Percentiles rank a stretch among this genome's conserved stretches.
phyloP scores from a whole-genome alignment of 768 basidiomycete species.

The Boletus rubroflammeus region DNA sequence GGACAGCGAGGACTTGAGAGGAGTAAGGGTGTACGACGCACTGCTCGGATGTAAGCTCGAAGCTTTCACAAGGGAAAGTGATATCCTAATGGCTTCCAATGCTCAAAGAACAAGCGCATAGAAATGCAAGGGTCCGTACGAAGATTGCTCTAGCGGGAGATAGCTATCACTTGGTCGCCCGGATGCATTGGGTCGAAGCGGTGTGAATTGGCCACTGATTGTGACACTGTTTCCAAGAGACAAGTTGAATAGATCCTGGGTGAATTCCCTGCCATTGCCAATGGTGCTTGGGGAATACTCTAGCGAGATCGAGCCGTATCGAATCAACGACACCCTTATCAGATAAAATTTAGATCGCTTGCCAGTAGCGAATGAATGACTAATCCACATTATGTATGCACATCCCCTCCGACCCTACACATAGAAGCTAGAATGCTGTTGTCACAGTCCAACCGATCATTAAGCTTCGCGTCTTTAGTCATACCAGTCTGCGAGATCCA shows the following conservation, averaged over 20 bases:
- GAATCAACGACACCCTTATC: conserved; percentile 13
- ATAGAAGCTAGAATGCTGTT: conserved; percentile 35
- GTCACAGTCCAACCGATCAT: conserved; percentile 13
- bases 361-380: conserved; percentile 5
- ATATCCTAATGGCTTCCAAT: conserved; percentile 75
- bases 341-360: conserved; percentile 17
- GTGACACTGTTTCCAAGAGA: neutral
- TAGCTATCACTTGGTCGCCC: conserved; percentile 10
- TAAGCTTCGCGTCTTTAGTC: conserved; percentile 22
- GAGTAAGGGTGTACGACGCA: conserved; percentile 71
- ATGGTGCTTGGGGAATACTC: neutral
- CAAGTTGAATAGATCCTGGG: neutral
- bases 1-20: conserved; percentile 66
- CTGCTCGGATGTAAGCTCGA: conserved; percentile 33
- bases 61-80: neutral
- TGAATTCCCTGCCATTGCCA: neutral
- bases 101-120: conserved; percentile 71
- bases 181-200: neutral
- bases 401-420: conserved; percentile 16
- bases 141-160: conserved; percentile 39
- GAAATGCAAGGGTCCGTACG: conserved; percentile 56
- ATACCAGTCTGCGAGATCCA: conserved; percentile 43
- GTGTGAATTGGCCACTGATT: neutral
- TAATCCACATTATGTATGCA: conserved; percentile 15
- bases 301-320: neutral